These are phyloP conservation scores for Zygnema cylindricum DNA, from an alignment of 139 green algal species.

Conservation along the genomic window DNA sequence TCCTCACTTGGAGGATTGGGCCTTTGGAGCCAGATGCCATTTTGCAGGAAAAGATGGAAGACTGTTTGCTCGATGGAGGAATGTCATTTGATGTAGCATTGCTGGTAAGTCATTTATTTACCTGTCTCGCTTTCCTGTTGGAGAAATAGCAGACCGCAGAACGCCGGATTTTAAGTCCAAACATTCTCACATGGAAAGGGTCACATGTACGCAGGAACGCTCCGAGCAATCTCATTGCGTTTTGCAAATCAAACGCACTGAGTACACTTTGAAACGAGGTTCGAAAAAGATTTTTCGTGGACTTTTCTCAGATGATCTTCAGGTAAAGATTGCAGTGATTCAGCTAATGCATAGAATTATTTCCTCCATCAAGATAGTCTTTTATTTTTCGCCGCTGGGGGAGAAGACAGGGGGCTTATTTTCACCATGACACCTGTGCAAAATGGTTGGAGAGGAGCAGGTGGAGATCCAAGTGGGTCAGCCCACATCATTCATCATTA, in stretches of 20 bases:
- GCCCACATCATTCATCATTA: background rate
- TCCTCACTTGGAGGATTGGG: background rate
- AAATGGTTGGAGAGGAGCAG: background rate
- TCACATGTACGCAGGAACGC: background rate
- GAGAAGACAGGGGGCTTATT: too few relatives aligned
- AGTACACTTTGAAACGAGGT: background rate
- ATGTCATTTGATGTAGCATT: background rate
- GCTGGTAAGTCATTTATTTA: background rate
- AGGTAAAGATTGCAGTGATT: too few relatives aligned
- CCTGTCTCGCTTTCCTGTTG: too few relatives aligned
- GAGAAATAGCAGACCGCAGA: too few relatives aligned
- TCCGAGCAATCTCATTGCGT: background rate
- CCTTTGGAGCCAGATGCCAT: background rate
- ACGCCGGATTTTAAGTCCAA: too few relatives aligned
- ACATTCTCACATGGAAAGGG: background rate
- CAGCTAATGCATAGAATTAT: too few relatives aligned
- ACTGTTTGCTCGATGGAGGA: background rate
- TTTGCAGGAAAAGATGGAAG: background rate
- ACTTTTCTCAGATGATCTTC: background rate
- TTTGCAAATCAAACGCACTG: background rate
- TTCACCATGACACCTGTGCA: background rate
- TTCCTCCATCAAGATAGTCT: too few relatives aligned
- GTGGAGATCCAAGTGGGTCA: constrained; percentile 13
- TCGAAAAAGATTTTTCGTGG: constrained; percentile 8
- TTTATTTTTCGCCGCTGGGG: too few relatives aligned